Conservation (phyloP, 1,284 basidiomycete species). For the Ganoderma meredithae region DNA sequence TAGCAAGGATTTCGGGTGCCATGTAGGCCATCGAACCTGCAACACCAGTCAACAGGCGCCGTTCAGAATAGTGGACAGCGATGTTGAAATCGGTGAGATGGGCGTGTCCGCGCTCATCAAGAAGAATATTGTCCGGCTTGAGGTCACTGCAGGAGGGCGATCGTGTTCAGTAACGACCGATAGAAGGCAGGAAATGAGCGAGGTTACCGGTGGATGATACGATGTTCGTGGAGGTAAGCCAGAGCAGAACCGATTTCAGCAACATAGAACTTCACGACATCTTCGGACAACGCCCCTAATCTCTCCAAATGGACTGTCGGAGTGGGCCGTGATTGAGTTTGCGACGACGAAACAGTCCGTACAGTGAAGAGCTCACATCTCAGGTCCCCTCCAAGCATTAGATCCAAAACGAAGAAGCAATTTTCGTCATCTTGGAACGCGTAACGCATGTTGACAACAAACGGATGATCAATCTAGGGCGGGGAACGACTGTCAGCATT, state of each 20-base stretch:
- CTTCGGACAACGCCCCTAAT: constrained; percentile 83
- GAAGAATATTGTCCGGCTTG: constrained; percentile 97
- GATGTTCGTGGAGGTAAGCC: constrained; percentile 90
- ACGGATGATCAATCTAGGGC: constrained; percentile 91
- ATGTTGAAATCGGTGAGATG: constrained; percentile 99
- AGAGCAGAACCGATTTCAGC: constrained; percentile 91
- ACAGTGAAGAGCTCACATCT: constrained; percentile 71
- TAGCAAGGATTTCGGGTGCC: constrained; percentile 92
- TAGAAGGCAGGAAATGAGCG: background rate
- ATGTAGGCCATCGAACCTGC: constrained; percentile 99
- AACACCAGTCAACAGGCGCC: constrained; percentile 87
- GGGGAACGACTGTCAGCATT: background rate
- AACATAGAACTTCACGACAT: constrained; percentile 89
- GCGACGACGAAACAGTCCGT: no score
- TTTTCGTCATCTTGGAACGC: constrained; percentile 99
- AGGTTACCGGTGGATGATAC: constrained; percentile 92
- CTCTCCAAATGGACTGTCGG: constrained; percentile 90
- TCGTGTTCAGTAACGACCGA: background rate
- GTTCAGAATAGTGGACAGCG: constrained; percentile 93
- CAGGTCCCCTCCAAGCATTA: constrained; percentile 98
- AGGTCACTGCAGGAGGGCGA: constrained; percentile 68
- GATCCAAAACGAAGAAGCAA: constrained; percentile 97
- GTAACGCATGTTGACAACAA: constrained; percentile 95
- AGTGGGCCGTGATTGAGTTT: constrained; percentile 13
- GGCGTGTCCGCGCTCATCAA: constrained; percentile 95